A percentile compares a stretch with the other conserved stretches of the same genome.
Conservation (phyloP, 2,329 filamentous ascomycete species). For the Aspergillus vadensis region DNA sequence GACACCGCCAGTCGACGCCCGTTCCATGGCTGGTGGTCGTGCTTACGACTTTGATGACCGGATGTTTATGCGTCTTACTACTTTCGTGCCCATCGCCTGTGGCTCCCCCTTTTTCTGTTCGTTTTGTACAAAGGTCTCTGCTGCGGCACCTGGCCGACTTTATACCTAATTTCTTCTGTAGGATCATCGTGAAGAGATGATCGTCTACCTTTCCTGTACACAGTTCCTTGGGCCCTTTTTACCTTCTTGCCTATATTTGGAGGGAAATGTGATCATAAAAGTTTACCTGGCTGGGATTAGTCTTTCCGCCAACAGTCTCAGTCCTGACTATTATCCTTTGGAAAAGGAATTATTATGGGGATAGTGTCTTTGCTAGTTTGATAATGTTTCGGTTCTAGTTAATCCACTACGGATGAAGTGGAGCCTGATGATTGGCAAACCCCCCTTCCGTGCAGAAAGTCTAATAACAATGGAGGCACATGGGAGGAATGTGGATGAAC, state of each 20-base stretch:
- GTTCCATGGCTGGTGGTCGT: conserved; percentile 23
- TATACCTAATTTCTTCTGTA: conserved; percentile 18
- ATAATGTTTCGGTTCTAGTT: not conserved
- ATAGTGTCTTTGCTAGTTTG: not conserved
- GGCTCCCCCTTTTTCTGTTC: not conserved
- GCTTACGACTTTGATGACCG: conserved; percentile 38
- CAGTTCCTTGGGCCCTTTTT: conserved; percentile 9
- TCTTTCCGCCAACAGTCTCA: not conserved
- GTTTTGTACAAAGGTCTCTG: conserved; percentile 21
- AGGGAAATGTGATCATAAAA: conserved; percentile 5
- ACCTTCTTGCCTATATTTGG: conserved; percentile 1
- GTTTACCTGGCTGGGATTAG: conserved; percentile 5
- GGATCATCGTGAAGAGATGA: conserved; percentile 13
- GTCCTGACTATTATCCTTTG: not conserved
- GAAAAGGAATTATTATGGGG: not conserved
- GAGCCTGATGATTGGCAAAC: not conserved
- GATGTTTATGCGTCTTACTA: conserved; percentile 21
- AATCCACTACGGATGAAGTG: not conserved
- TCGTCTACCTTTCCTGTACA: conserved; percentile 18
- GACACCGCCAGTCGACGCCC: conserved; percentile 23
- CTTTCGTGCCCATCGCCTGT: conserved; percentile 2
- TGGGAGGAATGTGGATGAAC: not conserved
- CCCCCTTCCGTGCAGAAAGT: not conserved
- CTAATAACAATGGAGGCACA: not conserved
- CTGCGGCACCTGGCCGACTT: conserved; percentile 7